These are phyloP conservation scores for Orbilia ellipsospora DNA, from an alignment of 2,329 filamentous ascomycete species.

Conservation along the genomic window DNA sequence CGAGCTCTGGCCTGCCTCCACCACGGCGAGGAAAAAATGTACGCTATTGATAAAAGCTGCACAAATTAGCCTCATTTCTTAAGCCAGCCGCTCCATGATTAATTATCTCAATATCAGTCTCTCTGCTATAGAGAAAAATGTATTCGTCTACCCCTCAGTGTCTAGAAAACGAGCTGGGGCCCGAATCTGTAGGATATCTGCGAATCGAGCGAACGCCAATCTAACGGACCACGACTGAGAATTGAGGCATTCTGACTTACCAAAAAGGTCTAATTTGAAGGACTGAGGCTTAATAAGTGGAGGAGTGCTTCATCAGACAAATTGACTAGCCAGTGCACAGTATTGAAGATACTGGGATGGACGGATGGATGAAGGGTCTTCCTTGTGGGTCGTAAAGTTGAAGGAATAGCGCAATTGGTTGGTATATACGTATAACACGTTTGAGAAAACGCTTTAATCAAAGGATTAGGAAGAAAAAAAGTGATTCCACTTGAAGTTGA, in stretches of 20 bases:
- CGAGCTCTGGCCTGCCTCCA: not conserved
- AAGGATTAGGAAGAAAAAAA: too few species aligned
- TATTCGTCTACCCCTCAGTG: not conserved
- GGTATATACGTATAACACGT: not conserved
- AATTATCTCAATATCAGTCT: too few species aligned
- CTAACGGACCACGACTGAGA: not conserved
- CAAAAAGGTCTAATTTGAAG: not conserved
- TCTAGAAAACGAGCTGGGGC: slow-evolving; percentile 2
- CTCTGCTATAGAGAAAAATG: too few species aligned
- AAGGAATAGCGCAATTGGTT: not conserved
- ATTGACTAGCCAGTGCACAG: not conserved
- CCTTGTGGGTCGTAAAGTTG: slow-evolving; percentile 1
- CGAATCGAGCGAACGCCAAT: not conserved
- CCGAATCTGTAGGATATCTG: not conserved
- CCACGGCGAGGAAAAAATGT: not conserved
- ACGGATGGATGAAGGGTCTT: slow-evolving; percentile 1
- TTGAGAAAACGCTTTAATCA: not conserved
- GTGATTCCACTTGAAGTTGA: too few species aligned
- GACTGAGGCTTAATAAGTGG: slow-evolving; percentile 10
- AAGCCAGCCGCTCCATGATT: too few species aligned
- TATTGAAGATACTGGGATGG: slow-evolving; percentile 1
- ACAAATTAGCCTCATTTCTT: not conserved
- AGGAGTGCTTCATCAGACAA: not conserved
- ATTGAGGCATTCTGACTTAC: slow-evolving; percentile 11
- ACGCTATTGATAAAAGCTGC: not conserved